These are phyloP conservation scores for Larix kaempferi DNA, from an alignment of 75 land plant species.

Conservation along the genomic window DNA sequence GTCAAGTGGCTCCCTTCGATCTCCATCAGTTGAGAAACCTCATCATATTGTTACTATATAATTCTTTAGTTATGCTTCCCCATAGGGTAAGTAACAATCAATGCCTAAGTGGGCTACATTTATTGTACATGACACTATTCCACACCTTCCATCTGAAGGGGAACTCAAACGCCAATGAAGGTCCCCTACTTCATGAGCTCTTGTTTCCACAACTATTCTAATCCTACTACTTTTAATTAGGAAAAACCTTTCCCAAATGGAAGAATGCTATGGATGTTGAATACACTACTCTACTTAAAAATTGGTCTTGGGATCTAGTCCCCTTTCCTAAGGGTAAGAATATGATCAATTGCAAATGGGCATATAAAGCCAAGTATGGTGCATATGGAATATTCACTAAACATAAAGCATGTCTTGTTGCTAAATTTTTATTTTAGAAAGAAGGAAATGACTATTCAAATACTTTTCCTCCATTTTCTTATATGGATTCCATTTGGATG, in stretches of 20 bases:
- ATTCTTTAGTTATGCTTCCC: too few species aligned
- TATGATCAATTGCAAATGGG: background rate
- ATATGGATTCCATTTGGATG: background rate
- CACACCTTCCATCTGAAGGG: too few species aligned
- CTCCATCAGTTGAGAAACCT: too few species aligned
- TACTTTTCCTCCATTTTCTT: conserved; percentile 7
- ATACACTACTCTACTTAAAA: background rate
- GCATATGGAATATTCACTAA: background rate
- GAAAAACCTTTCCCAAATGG: background rate
- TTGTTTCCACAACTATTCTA: background rate
- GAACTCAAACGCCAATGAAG: background rate
- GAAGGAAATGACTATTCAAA: conserved; percentile 6
- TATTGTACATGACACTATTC: too few species aligned
- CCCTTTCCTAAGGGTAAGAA: background rate
- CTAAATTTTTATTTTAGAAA: conserved; percentile 7
- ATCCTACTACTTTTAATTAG: background rate
- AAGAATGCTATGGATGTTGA: too few species aligned
- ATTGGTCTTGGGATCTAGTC: background rate
- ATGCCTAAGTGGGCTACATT: too few species aligned
- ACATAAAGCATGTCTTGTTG: conserved; percentile 17
- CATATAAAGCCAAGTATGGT: conserved; percentile 6
- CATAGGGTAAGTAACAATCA: too few species aligned
- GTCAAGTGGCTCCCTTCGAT: too few species aligned
- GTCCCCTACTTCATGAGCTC: background rate
- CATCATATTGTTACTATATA: too few species aligned